These are phyloP conservation scores for Scorias spongiosa DNA, from an alignment of 2,329 filamentous ascomycete species.

Conservation along the genomic window DNA sequence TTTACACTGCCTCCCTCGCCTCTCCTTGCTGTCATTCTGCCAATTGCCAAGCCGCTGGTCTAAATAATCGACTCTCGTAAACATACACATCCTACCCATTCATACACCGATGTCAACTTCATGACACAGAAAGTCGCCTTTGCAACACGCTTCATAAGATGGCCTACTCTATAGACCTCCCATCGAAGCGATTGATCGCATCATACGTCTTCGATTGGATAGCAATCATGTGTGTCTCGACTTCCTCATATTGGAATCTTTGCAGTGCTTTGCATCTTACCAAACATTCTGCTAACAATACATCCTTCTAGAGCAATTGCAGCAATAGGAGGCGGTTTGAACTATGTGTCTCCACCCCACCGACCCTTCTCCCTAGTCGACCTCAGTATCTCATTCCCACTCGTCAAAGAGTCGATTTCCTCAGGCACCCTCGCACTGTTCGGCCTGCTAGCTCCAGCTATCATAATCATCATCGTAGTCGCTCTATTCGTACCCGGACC, in stretches of 20 bases:
- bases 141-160: not conserved
- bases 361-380: slow-evolving; percentile 59
- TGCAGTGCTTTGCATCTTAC: too few species aligned
- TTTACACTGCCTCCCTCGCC: too few species aligned
- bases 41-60: too few species aligned
- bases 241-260: not conserved
- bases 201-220: slow-evolving; percentile 66
- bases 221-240: slow-evolving; percentile 40
- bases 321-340: slow-evolving; percentile 33
- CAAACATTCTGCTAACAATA: too few species aligned
- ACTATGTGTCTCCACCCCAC: slow-evolving; percentile 46
- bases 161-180: not conserved
- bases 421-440: slow-evolving; percentile 50
- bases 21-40: too few species aligned
- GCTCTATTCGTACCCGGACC: slow-evolving; percentile 57
- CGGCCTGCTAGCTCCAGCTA: slow-evolving; percentile 47
- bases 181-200: slow-evolving; percentile 32
- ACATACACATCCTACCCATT: too few species aligned
- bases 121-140: too few species aligned
- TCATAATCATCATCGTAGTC: slow-evolving; percentile 52
- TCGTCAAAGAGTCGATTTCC: slow-evolving; percentile 56
- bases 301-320: slow-evolving; percentile 7
- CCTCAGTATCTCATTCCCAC: slow-evolving; percentile 66
- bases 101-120: too few species aligned
- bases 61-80: too few species aligned